A percentile compares a stretch with the other conserved stretches of the same genome.
phyloP scores from a whole-genome alignment of 352 stramenopile genomes.

The Globisporangium canariense region DNA sequence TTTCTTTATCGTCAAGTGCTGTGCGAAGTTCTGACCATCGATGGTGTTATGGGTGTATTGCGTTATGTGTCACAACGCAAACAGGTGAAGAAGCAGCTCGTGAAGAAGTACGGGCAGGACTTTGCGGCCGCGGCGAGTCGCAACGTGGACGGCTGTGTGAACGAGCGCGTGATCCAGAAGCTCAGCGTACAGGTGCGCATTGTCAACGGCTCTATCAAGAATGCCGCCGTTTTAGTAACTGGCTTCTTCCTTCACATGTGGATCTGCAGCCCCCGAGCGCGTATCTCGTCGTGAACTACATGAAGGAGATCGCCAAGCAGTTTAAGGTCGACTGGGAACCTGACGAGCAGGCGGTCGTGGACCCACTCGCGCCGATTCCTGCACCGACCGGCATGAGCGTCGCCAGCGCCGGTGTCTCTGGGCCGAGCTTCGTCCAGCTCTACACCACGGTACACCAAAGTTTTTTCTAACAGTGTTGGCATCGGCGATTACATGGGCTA shows the following conservation, averaged over 20 bases:
- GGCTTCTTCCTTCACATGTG: background rate
- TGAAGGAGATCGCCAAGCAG: conserved; percentile 95
- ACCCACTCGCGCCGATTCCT: conserved; percentile 85
- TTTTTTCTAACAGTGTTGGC: no score
- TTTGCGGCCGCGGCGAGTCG: conserved; percentile 77
- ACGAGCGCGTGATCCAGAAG: conserved; percentile 91
- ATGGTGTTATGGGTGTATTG: background rate
- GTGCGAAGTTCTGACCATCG: background rate
- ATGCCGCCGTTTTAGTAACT: no score
- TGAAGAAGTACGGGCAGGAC: conserved; percentile 89
- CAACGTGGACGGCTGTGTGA: conserved; percentile 89
- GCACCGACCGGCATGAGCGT: conserved; percentile 88
- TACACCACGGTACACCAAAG: conserved; percentile 64
- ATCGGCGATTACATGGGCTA: no score
- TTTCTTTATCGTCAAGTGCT: background rate
- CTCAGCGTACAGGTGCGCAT: conserved; percentile 80
- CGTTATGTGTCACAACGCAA: background rate
- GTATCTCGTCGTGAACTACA: conserved; percentile 94
- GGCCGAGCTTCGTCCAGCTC: conserved; percentile 73
- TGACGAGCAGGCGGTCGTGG: conserved; percentile 63
- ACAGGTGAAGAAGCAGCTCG: conserved; percentile 83
- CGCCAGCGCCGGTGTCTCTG: conserved; percentile 70
- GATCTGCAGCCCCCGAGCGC: conserved; percentile 84
- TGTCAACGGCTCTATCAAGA: no score
- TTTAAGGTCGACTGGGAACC: conserved; percentile 94